phyloP scores from a whole-genome alignment of 176 grass and related monocot genomes.

The Melocanna baccifera region DNA sequence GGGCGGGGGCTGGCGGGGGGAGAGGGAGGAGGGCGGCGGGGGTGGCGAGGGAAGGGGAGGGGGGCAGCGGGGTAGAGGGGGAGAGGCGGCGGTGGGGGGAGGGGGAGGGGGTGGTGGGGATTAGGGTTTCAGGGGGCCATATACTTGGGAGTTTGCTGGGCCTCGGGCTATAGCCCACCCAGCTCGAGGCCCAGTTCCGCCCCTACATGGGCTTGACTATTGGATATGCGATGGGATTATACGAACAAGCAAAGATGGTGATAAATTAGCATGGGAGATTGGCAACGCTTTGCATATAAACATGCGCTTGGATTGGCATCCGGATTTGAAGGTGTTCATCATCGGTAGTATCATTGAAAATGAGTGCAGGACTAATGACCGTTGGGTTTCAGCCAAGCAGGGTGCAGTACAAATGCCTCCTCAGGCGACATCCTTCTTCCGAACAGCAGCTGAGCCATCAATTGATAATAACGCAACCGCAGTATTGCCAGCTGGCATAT shows the following conservation, averaged over 20 bases:
- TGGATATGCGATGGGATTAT: conserved; percentile 26
- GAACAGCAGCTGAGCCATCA: not conserved
- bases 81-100: too few relatives aligned
- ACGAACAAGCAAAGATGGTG: not conserved
- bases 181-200: too few relatives aligned
- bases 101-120: too few relatives aligned
- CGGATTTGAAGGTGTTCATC: too few relatives aligned
- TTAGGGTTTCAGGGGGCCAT: too few relatives aligned
- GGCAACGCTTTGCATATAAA: not conserved
- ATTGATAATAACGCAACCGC: not conserved
- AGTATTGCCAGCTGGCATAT: not conserved
- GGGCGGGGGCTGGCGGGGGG: too few relatives aligned
- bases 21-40: too few relatives aligned
- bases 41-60: too few relatives aligned
- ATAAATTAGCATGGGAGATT: not conserved
- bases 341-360: accelerated
- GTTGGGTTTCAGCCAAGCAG: not conserved
- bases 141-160: too few relatives aligned
- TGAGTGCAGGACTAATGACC: not conserved
- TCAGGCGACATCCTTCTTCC: not conserved
- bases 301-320: not conserved
- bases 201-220: not conserved
- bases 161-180: too few relatives aligned
- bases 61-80: too few relatives aligned
- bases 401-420: not conserved